Evolutionary conservation across 2,329 filamentous ascomycete genomes (phyloP).

Genomic region (Bipolaris sorokiniana): DNA sequence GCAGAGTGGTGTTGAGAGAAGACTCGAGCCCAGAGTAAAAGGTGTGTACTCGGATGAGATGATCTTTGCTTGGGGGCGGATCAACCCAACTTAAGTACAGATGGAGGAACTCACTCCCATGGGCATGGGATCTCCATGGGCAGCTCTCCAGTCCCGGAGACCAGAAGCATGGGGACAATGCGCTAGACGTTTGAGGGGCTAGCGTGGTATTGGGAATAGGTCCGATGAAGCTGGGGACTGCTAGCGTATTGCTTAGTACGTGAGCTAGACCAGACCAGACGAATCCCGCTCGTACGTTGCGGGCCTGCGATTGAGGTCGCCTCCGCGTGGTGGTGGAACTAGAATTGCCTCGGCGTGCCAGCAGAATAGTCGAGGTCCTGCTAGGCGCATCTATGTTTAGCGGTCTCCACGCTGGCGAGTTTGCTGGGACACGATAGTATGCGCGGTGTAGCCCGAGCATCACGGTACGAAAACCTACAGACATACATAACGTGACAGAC

Average conservation of each 20-base stretch:
- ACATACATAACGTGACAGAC: conserved; percentile 3
- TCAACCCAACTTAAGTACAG: conserved; percentile 30
- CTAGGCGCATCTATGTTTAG: conserved; percentile 4
- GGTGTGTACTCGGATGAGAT: conserved; percentile 18
- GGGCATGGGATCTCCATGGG: conserved; percentile 30
- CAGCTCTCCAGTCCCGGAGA: conserved; percentile 25
- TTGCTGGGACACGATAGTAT: conserved; percentile 1
- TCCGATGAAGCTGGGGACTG: conserved; percentile 20
- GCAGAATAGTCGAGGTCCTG: conserved; percentile 7
- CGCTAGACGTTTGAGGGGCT: conserved; percentile 26
- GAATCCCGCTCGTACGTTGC: conserved; percentile 15
- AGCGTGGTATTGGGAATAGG: conserved; percentile 19
- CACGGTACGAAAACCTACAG: not conserved
- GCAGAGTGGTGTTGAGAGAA: conserved; percentile 6
- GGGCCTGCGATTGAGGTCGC: conserved; percentile 14
- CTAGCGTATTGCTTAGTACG: conserved; percentile 16
- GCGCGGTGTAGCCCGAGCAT: not conserved
- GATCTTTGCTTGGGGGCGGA: conserved; percentile 10
- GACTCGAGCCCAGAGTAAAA: conserved; percentile 8
- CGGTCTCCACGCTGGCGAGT: not conserved
- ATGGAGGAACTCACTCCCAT: conserved; percentile 20
- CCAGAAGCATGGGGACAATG: conserved; percentile 30
- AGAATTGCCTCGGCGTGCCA: conserved; percentile 1
- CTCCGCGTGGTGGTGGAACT: conserved; percentile 10
- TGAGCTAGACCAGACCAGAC: conserved; percentile 28